phyloP scores from a whole-genome alignment of 164 flowering plant genomes.

The Annona squamosa region DNA sequence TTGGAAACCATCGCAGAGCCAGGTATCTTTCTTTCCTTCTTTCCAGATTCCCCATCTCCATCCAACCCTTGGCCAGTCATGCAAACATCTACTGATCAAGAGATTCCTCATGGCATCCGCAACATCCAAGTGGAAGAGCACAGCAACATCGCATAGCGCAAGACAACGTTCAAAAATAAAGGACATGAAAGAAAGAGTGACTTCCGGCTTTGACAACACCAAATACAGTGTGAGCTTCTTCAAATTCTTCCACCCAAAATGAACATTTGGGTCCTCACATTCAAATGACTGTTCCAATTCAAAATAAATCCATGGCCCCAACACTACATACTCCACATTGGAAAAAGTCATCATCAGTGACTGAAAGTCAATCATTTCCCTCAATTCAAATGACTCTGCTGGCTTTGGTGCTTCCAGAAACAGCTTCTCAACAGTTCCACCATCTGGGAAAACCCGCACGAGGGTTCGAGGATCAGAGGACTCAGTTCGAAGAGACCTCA shows the following conservation, averaged over 20 bases:
- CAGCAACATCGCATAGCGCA: slow-evolving; percentile 23
- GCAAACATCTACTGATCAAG: slow-evolving; percentile 24
- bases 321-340: slow-evolving; percentile 19
- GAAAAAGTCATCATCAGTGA: slow-evolving; percentile 25
- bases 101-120: slow-evolving; percentile 12
- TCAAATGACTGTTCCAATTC: slow-evolving; percentile 22
- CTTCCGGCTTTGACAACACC: slow-evolving; percentile 16
- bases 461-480: slow-evolving; percentile 23
- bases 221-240: slow-evolving; percentile 23
- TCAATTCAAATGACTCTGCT: slow-evolving; percentile 1
- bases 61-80: slow-evolving; percentile 22
- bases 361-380: slow-evolving; percentile 16
- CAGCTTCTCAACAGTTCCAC: slow-evolving; percentile 22
- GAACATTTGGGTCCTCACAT: slow-evolving; percentile 9
- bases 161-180: slow-evolving; percentile 25
- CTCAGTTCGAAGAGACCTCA: slow-evolving; percentile 29
- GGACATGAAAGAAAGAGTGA: slow-evolving; percentile 21
- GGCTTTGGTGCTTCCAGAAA: slow-evolving; percentile 21
- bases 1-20: slow-evolving; percentile 17
- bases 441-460: slow-evolving; percentile 14
- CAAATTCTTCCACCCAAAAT: slow-evolving; percentile 10
- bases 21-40: slow-evolving; percentile 20
- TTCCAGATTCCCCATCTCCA: slow-evolving; percentile 48
- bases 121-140: slow-evolving; percentile 25
- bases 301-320: slow-evolving; percentile 33